These are phyloP conservation scores for Ceratocystis lukuohia DNA, from an alignment of 2,329 filamentous ascomycete genomes.

Conservation along the genomic window DNA sequence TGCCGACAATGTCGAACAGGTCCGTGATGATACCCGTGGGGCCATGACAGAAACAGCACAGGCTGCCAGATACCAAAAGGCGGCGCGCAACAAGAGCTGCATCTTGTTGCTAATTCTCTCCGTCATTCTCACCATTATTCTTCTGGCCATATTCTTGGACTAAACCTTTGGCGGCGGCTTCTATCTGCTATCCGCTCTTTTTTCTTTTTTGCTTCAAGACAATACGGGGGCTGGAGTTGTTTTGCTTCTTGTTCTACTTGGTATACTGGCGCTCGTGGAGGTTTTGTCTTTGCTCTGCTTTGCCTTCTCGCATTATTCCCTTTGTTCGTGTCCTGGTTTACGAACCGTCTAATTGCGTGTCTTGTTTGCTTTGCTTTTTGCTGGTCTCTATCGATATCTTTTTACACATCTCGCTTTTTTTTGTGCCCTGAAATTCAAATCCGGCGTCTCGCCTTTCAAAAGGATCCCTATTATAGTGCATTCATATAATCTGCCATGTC, in stretches of 20 bases:
- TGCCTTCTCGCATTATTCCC: slow-evolving; percentile 21
- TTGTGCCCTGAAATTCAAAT: slow-evolving; percentile 9
- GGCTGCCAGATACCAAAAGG: slow-evolving; percentile 87
- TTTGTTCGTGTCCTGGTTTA: slow-evolving; percentile 17
- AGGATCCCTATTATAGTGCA: neutral
- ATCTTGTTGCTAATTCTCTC: slow-evolving; percentile 79
- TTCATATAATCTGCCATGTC: neutral
- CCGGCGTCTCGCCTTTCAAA: neutral
- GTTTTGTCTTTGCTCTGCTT: slow-evolving; percentile 14
- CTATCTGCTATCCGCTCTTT: neutral
- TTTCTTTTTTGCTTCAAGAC: no score
- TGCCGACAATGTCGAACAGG: slow-evolving; percentile 72
- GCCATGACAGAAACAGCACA: slow-evolving; percentile 76
- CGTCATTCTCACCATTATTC: slow-evolving; percentile 76
- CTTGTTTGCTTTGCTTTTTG: slow-evolving; percentile 18
- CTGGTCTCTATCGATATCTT: slow-evolving; percentile 20
- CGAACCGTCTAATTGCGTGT: slow-evolving; percentile 14
- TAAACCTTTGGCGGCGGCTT: slow-evolving; percentile 28
- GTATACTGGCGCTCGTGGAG: slow-evolving; percentile 23
- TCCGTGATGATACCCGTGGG: slow-evolving; percentile 66
- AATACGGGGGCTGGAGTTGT: neutral
- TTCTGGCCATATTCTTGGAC: slow-evolving; percentile 72
- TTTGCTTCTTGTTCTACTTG: slow-evolving; percentile 23
- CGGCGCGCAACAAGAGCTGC: slow-evolving; percentile 85
- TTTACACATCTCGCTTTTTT: neutral